These are phyloP conservation scores for Aspergillus saccharolyticus DNA, from an alignment of 495 filamentous ascomycete species.

Conservation along the genomic window DNA sequence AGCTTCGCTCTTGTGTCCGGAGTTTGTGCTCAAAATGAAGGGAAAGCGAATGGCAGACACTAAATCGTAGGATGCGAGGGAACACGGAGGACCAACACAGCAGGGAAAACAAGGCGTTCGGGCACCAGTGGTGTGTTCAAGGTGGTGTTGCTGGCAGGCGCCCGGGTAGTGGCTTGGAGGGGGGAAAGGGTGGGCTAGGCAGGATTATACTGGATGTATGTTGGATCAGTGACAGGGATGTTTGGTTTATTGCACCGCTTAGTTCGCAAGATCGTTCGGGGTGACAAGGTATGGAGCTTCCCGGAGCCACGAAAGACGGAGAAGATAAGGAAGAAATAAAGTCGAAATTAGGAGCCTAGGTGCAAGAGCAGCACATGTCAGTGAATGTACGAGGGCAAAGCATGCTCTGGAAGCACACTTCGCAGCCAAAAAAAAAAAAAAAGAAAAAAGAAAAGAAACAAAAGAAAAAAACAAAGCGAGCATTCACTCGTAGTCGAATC, in stretches of 20 bases:
- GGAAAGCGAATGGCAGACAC: background rate
- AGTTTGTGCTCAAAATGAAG: background rate
- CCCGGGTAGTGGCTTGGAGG: constrained; percentile 27
- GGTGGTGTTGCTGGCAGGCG: constrained; percentile 29
- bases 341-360: constrained; percentile 7
- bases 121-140: constrained; percentile 34
- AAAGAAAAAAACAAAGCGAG: constrained; percentile 4
- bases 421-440: constrained; percentile 2
- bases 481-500: background rate
- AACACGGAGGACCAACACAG: constrained; percentile 26
- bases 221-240: constrained; percentile 41
- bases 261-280: constrained; percentile 20
- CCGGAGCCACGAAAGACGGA: constrained; percentile 10
- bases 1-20: background rate
- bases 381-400: constrained; percentile 4
- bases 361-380: constrained; percentile 10
- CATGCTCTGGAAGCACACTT: background rate
- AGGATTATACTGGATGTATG: constrained; percentile 27
- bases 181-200: constrained; percentile 16
- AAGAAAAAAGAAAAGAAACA: constrained; percentile 6
- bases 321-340: constrained; percentile 4
- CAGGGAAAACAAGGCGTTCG: constrained; percentile 38
- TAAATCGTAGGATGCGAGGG: constrained; percentile 1
- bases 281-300: constrained; percentile 14
- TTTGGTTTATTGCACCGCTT: constrained; percentile 28